A percentile compares a stretch with the other conserved stretches of the same genome.
Conservation (phyloP, 306 rosid species). For the Pachyrhizus erosus region DNA sequence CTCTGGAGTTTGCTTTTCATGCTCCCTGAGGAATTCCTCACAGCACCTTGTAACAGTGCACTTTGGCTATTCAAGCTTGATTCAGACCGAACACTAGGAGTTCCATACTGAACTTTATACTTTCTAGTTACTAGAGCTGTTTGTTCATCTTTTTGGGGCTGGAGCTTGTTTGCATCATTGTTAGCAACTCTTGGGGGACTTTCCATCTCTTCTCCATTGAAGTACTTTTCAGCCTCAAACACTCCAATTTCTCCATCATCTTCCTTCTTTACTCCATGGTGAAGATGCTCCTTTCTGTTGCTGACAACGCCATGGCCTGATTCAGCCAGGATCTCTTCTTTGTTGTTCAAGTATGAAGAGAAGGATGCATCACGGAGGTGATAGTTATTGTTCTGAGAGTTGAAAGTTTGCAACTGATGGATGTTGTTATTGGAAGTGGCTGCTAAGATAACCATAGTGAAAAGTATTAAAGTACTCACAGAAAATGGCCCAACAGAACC, state of each 20-base stretch:
- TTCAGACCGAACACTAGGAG: conserved; percentile 78
- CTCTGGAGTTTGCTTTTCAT: conserved; percentile 41
- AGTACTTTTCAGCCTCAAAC: conserved; percentile 88
- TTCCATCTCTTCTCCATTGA: conserved; percentile 70
- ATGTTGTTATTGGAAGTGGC: conserved; percentile 49
- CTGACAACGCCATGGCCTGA: conserved; percentile 42
- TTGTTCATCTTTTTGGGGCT: conserved; percentile 38
- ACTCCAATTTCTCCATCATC: conserved; percentile 87
- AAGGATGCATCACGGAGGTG: conserved; percentile 55
- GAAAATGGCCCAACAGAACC: conserved; percentile 28
- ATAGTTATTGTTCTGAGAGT: conserved; percentile 33
- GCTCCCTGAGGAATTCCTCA: conserved; percentile 46
- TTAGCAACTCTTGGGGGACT: conserved; percentile 48
- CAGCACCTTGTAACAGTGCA: conserved; percentile 49
- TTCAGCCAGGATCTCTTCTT: conserved; percentile 47
- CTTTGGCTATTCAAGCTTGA: conserved; percentile 89
- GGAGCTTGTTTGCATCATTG: conserved; percentile 44
- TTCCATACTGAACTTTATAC: conserved; percentile 49
- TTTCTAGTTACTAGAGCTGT: conserved; percentile 32
- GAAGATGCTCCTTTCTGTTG: conserved; percentile 42
- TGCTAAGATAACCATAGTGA: conserved; percentile 58
- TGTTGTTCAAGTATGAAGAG: conserved; percentile 60
- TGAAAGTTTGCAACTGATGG: conserved; percentile 48
- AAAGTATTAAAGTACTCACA: conserved; percentile 17
- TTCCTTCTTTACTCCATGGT: conserved; percentile 59